Percentiles rank a stretch among this genome's conserved stretches.
Evolutionary conservation across 352 stramenopile species (phyloP).

Genomic region (Globisporangium irregulare): DNA sequence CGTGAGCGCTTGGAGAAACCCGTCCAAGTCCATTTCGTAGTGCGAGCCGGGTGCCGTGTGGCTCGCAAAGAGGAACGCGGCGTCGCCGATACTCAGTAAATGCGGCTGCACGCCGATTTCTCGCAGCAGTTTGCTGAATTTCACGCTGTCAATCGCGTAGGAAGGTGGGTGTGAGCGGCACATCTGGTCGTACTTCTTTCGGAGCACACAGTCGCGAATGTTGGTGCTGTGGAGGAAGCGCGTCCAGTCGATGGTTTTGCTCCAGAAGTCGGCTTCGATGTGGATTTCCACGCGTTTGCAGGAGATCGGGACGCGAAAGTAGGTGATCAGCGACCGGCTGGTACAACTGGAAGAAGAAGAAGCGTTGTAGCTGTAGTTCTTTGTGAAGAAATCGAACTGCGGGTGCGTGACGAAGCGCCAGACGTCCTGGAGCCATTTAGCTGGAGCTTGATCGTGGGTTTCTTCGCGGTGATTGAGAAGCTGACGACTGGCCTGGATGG

Average conservation of each 20-base stretch:
- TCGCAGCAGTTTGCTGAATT: conserved; percentile 75
- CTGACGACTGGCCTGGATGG: neutral
- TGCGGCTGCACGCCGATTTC: conserved; percentile 52
- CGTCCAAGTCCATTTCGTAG: conserved; percentile 61
- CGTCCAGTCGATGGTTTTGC: conserved; percentile 50
- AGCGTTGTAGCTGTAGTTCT: neutral
- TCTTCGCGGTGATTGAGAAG: neutral
- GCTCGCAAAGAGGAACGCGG: conserved; percentile 56
- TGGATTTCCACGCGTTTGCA: conserved; percentile 26
- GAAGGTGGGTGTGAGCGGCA: conserved; percentile 48
- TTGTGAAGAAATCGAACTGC: conserved; percentile 32
- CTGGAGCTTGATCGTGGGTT: conserved; percentile 11
- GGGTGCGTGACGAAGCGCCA: conserved; percentile 51
- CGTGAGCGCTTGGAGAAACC: conserved; percentile 41
- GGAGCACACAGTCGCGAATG: conserved; percentile 34
- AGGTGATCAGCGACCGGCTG: conserved; percentile 7
- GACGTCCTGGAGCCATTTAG: conserved; percentile 53
- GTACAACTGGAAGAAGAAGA: neutral
- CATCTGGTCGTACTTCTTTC: conserved; percentile 38
- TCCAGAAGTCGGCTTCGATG: conserved; percentile 60
- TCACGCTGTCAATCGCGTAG: conserved; percentile 58
- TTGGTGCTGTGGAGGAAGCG: conserved; percentile 27
- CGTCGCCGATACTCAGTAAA: conserved; percentile 54
- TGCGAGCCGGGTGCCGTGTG: conserved; percentile 34
- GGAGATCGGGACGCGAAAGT: conserved; percentile 44